Conservation (phyloP, 805 yeast species). For the Lipomyces mesembrius region DNA sequence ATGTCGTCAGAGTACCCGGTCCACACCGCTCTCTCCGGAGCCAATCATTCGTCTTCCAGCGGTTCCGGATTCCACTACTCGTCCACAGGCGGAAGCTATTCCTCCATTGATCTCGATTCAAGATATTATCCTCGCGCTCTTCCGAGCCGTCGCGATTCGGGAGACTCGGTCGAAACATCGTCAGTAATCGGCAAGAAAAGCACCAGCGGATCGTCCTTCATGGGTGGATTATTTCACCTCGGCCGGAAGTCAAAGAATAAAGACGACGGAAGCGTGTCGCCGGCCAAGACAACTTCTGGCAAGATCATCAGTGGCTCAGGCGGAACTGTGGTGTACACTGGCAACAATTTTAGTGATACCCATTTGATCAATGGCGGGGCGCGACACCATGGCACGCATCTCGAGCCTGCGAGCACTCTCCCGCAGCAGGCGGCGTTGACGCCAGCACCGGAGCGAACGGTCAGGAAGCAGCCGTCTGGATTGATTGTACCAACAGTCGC, state of each 20-base stretch:
- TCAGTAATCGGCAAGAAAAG: slow-evolving; percentile 12
- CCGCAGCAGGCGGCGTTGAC: neutral
- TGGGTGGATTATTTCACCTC: slow-evolving; percentile 33
- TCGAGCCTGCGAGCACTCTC: neutral
- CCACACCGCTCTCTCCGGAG: neutral
- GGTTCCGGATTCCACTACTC: neutral
- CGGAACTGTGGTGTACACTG: slow-evolving; percentile 7
- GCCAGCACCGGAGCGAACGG: neutral
- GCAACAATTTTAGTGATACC: slow-evolving; percentile 29
- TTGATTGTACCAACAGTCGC: neutral
- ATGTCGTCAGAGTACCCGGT: neutral
- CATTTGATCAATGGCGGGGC: slow-evolving; percentile 16
- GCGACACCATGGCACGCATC: neutral
- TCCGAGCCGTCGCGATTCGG: slow-evolving; percentile 6
- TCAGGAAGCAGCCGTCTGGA: neutral
- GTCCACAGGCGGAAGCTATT: slow-evolving; percentile 49
- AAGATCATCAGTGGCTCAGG: slow-evolving; percentile 1
- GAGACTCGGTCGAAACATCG: slow-evolving; percentile 5
- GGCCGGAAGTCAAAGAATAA: slow-evolving; percentile 31
- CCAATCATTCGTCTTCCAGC: neutral
- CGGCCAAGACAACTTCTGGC: slow-evolving; percentile 14
- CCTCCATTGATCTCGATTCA: slow-evolving; percentile 19
- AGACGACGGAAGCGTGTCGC: slow-evolving; percentile 28
- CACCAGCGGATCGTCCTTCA: slow-evolving; percentile 17
- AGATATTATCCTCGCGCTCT: neutral